Evolutionary conservation across 495 filamentous ascomycete species (phyloP).

Genomic region (Penicillium desertorum): DNA sequence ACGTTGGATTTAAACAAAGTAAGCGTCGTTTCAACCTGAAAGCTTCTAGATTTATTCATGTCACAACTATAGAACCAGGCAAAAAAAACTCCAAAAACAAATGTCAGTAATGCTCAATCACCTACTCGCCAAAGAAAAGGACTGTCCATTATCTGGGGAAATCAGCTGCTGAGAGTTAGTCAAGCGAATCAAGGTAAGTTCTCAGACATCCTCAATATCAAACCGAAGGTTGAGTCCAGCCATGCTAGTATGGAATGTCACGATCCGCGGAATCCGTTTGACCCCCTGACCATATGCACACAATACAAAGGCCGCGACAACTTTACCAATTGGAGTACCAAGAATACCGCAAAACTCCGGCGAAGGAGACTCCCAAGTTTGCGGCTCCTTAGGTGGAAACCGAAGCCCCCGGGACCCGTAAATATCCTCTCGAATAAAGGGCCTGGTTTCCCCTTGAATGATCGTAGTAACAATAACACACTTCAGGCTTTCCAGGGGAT

Average conservation of each 20-base stretch:
- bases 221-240: slow-evolving; percentile 1
- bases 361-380: slow-evolving; percentile 4
- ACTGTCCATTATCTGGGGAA: neutral
- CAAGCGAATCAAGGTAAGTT: neutral
- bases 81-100: neutral
- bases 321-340: slow-evolving; percentile 12
- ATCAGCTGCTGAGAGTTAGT: neutral
- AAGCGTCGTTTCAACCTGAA: neutral
- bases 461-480: neutral
- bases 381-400: neutral
- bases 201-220: slow-evolving; percentile 9
- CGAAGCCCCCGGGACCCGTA: neutral
- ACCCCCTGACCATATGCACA: slow-evolving; percentile 8
- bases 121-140: neutral
- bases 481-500: neutral
- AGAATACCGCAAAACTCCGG: slow-evolving; percentile 7
- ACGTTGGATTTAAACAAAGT: neutral
- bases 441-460: neutral
- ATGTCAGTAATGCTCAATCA: neutral
- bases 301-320: slow-evolving; percentile 4
- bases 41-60: neutral
- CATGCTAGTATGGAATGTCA: neutral
- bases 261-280: slow-evolving; percentile 6
- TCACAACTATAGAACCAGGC: neutral
- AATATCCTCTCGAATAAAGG: neutral